These are phyloP conservation scores for Collybia sordida DNA, from an alignment of 768 basidiomycete species.

Conservation along the genomic window DNA sequence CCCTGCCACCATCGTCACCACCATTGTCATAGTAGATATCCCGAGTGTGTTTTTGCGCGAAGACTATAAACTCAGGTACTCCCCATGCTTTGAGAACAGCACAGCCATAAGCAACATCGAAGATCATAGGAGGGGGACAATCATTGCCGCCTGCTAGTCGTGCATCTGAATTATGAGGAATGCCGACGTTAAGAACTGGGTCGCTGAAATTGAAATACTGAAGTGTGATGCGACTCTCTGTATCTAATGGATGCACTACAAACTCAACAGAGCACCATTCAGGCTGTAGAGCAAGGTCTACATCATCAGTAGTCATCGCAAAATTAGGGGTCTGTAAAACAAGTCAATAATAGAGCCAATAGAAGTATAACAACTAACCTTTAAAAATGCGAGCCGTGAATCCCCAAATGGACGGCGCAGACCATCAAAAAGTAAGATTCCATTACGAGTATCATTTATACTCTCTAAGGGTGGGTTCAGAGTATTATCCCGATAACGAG, in stretches of 20 bases:
- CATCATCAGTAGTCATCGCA: not conserved
- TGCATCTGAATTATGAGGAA: not conserved
- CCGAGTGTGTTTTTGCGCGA: not conserved
- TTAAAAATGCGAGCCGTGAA: constrained; percentile 10
- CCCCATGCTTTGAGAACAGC: too few relatives aligned
- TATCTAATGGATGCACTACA: not conserved
- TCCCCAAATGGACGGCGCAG: constrained; percentile 10
- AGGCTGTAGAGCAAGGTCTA: too few relatives aligned
- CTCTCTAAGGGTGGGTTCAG: constrained; percentile 5
- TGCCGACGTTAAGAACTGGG: not conserved
- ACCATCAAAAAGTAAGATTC: constrained; percentile 4
- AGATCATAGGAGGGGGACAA: too few relatives aligned
- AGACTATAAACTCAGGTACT: not conserved
- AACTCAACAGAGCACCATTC: too few relatives aligned
- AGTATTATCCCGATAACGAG: not conserved
- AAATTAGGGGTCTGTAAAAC: too few relatives aligned
- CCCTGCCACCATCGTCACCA: constrained; percentile 1
- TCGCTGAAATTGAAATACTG: not conserved
- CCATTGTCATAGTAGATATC: constrained; percentile 7
- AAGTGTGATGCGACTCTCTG: not conserved
- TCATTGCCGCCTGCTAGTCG: too few relatives aligned
- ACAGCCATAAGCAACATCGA: too few relatives aligned
- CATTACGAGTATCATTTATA: constrained; percentile 13
- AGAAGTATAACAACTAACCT: constrained; percentile 13
- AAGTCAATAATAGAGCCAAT: not conserved